A percentile compares a stretch with the other conserved stretches of the same genome.
Conservation (phyloP, 106 monocot genomes). For the Dendrobium huoshanense region DNA sequence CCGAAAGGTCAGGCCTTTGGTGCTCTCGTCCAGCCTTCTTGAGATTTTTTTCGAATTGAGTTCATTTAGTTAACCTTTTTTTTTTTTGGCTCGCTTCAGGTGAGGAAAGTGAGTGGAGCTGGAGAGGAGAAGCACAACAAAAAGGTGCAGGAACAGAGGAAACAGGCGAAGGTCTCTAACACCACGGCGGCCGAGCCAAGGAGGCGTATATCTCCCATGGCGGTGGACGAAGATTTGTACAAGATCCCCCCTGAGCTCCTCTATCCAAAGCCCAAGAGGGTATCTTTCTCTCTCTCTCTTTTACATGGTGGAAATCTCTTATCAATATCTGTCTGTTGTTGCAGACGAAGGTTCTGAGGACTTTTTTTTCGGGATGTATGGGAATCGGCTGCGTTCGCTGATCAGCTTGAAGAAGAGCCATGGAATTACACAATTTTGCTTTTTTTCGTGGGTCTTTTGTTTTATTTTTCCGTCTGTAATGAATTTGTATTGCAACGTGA, state of each 20-base stretch:
- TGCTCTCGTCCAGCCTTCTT: not conserved
- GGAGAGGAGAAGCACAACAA: not conserved
- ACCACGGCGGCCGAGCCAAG: not conserved
- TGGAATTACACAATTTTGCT: not conserved
- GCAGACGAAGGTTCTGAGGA: conserved; percentile 23
- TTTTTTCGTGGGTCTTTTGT: not conserved
- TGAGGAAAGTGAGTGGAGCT: not conserved
- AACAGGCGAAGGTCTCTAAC: not conserved
- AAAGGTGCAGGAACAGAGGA: not conserved
- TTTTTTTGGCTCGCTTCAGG: not conserved
- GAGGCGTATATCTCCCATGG: conserved; percentile 5
- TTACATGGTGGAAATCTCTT: not conserved
- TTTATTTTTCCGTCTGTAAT: not conserved
- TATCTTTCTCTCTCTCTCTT: not conserved
- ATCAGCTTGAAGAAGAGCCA: not conserved
- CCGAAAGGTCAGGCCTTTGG: not conserved
- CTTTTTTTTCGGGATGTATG: conserved; percentile 22
- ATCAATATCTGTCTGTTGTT: not conserved
- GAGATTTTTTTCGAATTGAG: not conserved
- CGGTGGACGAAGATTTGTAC: conserved; percentile 44
- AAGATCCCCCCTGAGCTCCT: conserved; percentile 37
- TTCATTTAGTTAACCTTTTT: not conserved
- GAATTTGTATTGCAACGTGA: not conserved
- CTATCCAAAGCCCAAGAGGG: conserved; percentile 27
- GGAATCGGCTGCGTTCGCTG: conserved; percentile 21